phyloP scores from a whole-genome alignment of 2,329 filamentous ascomycete species.

The Alternaria gansuensis region DNA sequence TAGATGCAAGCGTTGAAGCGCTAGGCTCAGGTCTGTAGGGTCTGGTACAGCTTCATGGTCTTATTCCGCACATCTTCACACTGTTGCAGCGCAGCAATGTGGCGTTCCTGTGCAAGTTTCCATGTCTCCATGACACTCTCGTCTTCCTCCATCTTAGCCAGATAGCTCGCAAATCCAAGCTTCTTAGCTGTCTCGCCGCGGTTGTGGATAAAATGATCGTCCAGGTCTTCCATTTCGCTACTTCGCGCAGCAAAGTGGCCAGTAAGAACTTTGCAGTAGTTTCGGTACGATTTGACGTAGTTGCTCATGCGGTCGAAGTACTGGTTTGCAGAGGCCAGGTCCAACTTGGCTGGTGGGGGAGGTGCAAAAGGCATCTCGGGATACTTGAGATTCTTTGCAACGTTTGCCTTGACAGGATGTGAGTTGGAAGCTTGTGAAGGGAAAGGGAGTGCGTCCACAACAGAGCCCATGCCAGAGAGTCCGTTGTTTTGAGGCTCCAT shows the following conservation, averaged over 20 bases:
- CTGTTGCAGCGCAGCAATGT: constrained; percentile 63
- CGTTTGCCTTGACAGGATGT: constrained; percentile 54
- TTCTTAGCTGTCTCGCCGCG: constrained; percentile 59
- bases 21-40: constrained; percentile 21
- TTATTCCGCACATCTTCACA: constrained; percentile 47
- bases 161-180: constrained; percentile 67
- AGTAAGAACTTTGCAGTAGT: constrained; percentile 64
- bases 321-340: constrained; percentile 58
- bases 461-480: constrained; percentile 64
- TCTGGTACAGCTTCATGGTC: constrained; percentile 41
- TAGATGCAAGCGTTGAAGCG: background rate
- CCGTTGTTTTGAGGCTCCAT: constrained; percentile 52
- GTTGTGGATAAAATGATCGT: constrained; percentile 60
- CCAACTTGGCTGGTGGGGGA: constrained; percentile 54
- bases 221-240: constrained; percentile 56
- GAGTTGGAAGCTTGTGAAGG: constrained; percentile 61
- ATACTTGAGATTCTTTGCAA: constrained; percentile 56
- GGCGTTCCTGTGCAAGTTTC: constrained; percentile 66
- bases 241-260: constrained; percentile 65
- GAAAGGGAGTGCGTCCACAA: constrained; percentile 66
- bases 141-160: constrained; percentile 70
- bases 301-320: constrained; percentile 63
- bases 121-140: constrained; percentile 69
- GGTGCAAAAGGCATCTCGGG: constrained; percentile 64
- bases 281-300: constrained; percentile 66